Conservation (phyloP, 306 rosid genomes). For the Luffa acutangula region DNA sequence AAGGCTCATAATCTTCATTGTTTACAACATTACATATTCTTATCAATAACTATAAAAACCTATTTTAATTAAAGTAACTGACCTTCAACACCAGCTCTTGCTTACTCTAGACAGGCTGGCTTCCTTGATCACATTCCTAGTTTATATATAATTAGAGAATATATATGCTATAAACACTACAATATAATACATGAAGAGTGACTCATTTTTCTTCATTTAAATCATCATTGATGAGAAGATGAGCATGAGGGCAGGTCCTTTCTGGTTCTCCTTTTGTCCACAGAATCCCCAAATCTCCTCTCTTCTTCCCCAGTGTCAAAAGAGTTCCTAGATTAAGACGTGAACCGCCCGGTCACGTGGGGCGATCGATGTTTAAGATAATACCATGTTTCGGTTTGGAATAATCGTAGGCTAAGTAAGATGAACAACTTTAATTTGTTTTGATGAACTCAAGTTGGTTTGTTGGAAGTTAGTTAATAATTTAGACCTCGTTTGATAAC, state of each 20-base stretch:
- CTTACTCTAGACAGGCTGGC: constrained; percentile 10
- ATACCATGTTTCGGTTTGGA: neutral
- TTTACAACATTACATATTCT: neutral
- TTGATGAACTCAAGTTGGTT: neutral
- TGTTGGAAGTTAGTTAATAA: neutral
- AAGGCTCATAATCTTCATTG: neutral
- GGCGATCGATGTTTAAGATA: neutral
- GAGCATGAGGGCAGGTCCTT: constrained; percentile 60
- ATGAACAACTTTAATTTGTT: neutral
- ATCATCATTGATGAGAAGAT: constrained; percentile 38
- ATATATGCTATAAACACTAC: constrained; percentile 11
- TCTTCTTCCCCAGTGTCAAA: constrained; percentile 56
- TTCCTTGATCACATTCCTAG: constrained; percentile 8
- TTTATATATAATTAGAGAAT: neutral
- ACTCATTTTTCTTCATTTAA: constrained; percentile 28
- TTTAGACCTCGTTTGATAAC: too few species aligned
- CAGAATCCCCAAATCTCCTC: constrained; percentile 57
- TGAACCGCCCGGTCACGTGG: neutral
- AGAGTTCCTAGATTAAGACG: constrained; percentile 44
- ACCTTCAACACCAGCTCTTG: constrained; percentile 12
- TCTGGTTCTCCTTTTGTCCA: constrained; percentile 80
- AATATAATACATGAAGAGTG: constrained; percentile 6
- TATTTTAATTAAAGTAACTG: neutral
- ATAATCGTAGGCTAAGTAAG: neutral
- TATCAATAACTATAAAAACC: neutral